Evolutionary conservation across 2,329 filamentous ascomycete species (phyloP).

Genomic region (Clonostachys rhizophaga): DNA sequence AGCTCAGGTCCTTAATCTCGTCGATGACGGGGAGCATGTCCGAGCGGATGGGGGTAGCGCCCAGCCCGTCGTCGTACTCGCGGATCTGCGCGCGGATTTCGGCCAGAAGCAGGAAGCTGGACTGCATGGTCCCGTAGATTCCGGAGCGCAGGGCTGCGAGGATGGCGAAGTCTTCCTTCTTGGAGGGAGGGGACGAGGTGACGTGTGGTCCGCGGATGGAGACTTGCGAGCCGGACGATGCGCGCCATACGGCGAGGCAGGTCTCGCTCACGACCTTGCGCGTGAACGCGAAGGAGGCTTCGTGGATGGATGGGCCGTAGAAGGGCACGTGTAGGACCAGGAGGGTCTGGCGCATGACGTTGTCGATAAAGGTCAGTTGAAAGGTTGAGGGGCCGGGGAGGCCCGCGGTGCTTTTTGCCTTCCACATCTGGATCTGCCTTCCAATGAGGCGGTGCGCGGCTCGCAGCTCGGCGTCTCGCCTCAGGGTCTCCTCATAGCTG

Average conservation of each 20-base stretch:
- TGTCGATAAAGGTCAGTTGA: conserved; percentile 37
- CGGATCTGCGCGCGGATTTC: conserved; percentile 33
- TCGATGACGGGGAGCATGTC: conserved; percentile 36
- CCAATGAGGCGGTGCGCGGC: conserved; percentile 33
- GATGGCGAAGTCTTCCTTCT: conserved; percentile 6
- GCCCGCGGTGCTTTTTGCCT: conserved; percentile 5
- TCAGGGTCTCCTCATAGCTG: conserved; percentile 38
- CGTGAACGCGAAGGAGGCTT: conserved; percentile 45
- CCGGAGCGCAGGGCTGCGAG: conserved; percentile 33
- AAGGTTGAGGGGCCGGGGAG: conserved; percentile 30
- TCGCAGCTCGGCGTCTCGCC: conserved; percentile 34
- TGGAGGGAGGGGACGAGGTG: conserved; percentile 1
- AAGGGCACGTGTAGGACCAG: conserved; percentile 51
- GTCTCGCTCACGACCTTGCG: conserved; percentile 41
- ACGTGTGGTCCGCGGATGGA: neutral
- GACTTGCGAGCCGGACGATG: conserved; percentile 18
- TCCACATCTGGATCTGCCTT: conserved; percentile 19
- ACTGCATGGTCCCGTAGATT: conserved; percentile 27
- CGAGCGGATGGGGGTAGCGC: conserved; percentile 21
- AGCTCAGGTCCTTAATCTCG: conserved; percentile 31
- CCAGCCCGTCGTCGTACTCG: conserved; percentile 31
- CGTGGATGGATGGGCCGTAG: conserved; percentile 28
- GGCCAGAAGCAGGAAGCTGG: conserved; percentile 25
- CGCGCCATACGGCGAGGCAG: conserved; percentile 38
- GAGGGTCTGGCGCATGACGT: conserved; percentile 49